Evolutionary conservation across 2,329 filamentous ascomycete species (phyloP).

Genomic region (Gyromitra esculenta): DNA sequence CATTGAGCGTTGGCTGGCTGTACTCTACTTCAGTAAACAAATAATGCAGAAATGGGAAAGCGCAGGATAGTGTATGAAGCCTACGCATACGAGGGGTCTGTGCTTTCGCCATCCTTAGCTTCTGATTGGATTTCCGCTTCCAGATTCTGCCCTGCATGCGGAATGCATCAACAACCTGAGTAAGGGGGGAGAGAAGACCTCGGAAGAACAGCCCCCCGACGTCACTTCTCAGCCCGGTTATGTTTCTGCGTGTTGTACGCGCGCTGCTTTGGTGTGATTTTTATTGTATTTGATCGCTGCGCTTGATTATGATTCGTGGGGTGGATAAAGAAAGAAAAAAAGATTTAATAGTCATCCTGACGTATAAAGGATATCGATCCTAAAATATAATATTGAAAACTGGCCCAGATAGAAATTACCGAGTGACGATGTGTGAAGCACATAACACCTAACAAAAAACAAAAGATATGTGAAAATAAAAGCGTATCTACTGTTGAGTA

Average conservation of each 20-base stretch:
- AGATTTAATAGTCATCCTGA: no score
- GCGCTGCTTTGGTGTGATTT: background rate
- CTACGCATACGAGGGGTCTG: constrained; percentile 5
- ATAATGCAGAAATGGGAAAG: background rate
- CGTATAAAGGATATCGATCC: background rate
- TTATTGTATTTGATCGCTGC: background rate
- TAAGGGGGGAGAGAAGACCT: background rate
- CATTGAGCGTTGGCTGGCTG: background rate
- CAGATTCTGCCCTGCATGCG: background rate
- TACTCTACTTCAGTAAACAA: background rate
- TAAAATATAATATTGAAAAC: background rate
- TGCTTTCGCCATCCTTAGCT: constrained; percentile 4
- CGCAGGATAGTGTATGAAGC: background rate
- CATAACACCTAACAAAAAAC: background rate
- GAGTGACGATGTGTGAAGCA: constrained; percentile 4
- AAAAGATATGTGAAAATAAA: background rate
- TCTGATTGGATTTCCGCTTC: constrained; percentile 5
- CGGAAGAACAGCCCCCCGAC: constrained; percentile 2
- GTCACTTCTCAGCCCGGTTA: constrained; percentile 6
- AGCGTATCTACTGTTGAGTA: background rate
- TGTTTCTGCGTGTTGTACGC: constrained; percentile 6
- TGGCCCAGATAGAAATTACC: background rate
- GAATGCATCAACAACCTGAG: constrained; percentile 2
- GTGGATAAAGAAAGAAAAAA: background rate
- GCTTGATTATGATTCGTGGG: background rate